Conservation (phyloP, 2,329 filamentous ascomycete genomes). For the Iodosphaeria phyllophila region DNA sequence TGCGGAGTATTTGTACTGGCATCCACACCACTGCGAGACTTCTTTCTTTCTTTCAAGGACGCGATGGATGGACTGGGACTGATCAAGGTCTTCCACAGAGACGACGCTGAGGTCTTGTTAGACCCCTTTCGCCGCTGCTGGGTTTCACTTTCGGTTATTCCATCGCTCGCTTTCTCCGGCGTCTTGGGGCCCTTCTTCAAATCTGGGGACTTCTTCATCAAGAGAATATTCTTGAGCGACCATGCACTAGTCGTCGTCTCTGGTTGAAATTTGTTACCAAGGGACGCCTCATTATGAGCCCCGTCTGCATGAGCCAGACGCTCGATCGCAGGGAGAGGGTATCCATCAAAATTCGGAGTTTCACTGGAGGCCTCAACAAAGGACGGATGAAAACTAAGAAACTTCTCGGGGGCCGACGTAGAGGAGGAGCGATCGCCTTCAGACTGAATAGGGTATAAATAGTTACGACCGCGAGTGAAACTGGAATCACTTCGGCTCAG, state of each 20-base stretch:
- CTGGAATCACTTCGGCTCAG: neutral
- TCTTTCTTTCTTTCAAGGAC: slow-evolving; percentile 8
- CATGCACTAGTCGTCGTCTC: slow-evolving; percentile 1
- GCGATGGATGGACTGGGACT: slow-evolving; percentile 9
- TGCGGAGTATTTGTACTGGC: slow-evolving; percentile 3
- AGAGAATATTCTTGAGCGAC: slow-evolving; percentile 1
- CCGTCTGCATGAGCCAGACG: too few species aligned
- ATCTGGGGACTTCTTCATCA: slow-evolving; percentile 1
- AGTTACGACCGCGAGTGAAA: neutral
- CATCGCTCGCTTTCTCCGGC: neutral
- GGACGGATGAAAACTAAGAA: slow-evolving; percentile 2
- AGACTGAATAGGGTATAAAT: neutral
- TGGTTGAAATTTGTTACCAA: neutral
- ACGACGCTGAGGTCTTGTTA: neutral
- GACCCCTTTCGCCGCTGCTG: neutral
- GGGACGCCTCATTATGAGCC: neutral
- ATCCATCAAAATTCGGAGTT: slow-evolving; percentile 1
- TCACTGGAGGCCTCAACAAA: neutral
- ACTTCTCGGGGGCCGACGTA: neutral
- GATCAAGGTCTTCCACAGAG: slow-evolving; percentile 6
- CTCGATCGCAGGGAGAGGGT: too few species aligned
- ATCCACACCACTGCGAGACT: slow-evolving; percentile 7
- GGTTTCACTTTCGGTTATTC: too few species aligned
- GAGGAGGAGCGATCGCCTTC: slow-evolving; percentile 1
- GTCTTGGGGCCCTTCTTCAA: neutral